Evolutionary conservation across 257 asterid species (phyloP).

Genomic region (Salvia rosmarinus): DNA sequence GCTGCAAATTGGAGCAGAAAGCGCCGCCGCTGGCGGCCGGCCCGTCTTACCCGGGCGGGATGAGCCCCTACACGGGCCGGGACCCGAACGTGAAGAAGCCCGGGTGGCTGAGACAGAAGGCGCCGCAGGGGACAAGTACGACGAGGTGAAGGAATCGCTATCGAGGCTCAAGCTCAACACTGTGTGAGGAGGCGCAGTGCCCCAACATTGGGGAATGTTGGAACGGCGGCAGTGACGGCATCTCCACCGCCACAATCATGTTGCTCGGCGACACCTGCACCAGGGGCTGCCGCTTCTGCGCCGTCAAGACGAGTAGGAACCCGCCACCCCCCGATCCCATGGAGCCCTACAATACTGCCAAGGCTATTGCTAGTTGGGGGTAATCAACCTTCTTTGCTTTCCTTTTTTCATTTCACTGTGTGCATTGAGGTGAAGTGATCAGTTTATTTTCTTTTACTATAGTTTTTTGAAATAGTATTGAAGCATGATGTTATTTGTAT

Average conservation of each 20-base stretch:
- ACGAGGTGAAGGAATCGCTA: slow-evolving; percentile 79
- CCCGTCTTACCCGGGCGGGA: slow-evolving; percentile 52
- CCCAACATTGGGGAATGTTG: slow-evolving; percentile 98
- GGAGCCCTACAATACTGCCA: slow-evolving; percentile 93
- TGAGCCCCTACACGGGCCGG: slow-evolving; percentile 80
- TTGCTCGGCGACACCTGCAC: slow-evolving; percentile 96
- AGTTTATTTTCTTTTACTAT: no score
- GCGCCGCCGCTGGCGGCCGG: slow-evolving; percentile 31
- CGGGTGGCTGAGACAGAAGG: slow-evolving; percentile 89
- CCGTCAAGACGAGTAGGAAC: slow-evolving; percentile 89
- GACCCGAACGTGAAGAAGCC: slow-evolving; percentile 87
- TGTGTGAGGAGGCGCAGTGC: slow-evolving; percentile 98
- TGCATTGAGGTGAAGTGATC: neutral
- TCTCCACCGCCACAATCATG: slow-evolving; percentile 97
- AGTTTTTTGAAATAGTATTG: no score
- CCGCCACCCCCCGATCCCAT: slow-evolving; percentile 96
- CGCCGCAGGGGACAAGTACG: slow-evolving; percentile 91
- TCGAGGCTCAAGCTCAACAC: slow-evolving; percentile 83
- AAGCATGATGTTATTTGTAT: no score
- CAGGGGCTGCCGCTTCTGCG: slow-evolving; percentile 94
- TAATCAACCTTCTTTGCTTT: slow-evolving; percentile 30
- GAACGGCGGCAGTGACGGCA: slow-evolving; percentile 98
- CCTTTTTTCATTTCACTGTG: neutral
- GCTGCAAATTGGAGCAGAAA: slow-evolving; percentile 43
- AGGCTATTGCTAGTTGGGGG: slow-evolving; percentile 98